These are phyloP conservation scores for Cryphonectria carpinicola DNA, from an alignment of 2,329 filamentous ascomycete genomes.

Conservation along the genomic window DNA sequence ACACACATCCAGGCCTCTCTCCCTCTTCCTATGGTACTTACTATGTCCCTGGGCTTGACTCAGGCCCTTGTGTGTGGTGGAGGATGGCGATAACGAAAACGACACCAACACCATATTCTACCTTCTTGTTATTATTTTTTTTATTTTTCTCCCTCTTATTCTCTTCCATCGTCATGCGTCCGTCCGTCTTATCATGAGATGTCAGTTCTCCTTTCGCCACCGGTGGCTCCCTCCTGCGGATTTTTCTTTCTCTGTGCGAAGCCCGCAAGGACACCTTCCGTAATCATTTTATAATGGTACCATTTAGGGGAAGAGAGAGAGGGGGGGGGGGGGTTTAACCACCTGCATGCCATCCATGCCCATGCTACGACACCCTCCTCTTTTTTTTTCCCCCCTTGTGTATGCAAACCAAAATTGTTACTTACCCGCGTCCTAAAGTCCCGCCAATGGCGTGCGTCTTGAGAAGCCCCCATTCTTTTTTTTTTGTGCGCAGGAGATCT, in stretches of 20 bases:
- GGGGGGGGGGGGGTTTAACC: background rate
- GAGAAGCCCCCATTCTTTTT: background rate
- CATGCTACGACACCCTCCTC: background rate
- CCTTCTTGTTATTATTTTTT: background rate
- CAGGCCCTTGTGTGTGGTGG: background rate
- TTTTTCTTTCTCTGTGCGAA: background rate
- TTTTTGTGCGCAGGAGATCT: background rate
- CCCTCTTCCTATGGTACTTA: background rate
- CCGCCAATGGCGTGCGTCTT: conserved; percentile 11
- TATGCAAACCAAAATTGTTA: background rate
- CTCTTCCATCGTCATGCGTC: background rate
- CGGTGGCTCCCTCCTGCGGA: background rate
- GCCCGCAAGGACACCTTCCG: conserved; percentile 10
- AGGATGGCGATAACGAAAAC: background rate
- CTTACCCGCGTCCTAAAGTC: background rate
- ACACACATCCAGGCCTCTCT: background rate
- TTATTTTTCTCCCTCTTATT: background rate
- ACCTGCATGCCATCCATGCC: conserved; percentile 4
- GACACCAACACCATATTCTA: background rate
- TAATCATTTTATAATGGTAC: background rate
- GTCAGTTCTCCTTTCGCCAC: background rate
- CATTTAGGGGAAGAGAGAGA: background rate
- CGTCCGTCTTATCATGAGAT: background rate
- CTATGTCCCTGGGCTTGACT: background rate
- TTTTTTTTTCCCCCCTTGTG: background rate